Evolutionary conservation across 495 filamentous ascomycete genomes (phyloP).

Genomic region (Lepidopterella palustris): DNA sequence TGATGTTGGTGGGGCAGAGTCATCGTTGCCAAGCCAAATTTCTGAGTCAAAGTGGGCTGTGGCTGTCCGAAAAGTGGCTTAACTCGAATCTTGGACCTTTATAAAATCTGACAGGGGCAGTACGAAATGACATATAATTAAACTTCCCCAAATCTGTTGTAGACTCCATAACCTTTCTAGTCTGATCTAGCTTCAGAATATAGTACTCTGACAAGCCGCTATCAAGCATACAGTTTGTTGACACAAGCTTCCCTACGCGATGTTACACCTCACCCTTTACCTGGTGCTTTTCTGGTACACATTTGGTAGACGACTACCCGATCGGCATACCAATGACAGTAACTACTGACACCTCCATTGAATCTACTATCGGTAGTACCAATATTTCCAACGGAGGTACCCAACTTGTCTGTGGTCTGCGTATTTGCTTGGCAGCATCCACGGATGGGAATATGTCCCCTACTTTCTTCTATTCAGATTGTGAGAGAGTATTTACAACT

Average conservation of each 20-base stretch:
- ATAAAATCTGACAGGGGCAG: too few relatives aligned
- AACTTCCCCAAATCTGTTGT: too few relatives aligned
- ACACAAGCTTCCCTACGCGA: not conserved
- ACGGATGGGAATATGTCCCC: not conserved
- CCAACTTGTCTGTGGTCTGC: not conserved
- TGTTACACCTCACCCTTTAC: too few relatives aligned
- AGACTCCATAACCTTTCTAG: too few relatives aligned
- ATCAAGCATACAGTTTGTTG: not conserved
- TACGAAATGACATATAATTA: too few relatives aligned
- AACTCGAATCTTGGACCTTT: too few relatives aligned
- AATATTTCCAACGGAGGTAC: conserved; percentile 8
- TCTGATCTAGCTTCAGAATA: too few relatives aligned
- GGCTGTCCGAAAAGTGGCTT: too few relatives aligned
- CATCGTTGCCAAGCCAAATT: too few relatives aligned
- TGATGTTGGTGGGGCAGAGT: not conserved
- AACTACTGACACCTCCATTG: not conserved
- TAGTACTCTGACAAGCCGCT: too few relatives aligned
- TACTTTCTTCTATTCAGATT: conserved; percentile 7
- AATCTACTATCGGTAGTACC: not conserved
- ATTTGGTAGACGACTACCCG: not conserved
- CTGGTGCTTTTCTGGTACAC: too few relatives aligned
- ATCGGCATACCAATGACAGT: not conserved
- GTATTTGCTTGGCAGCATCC: conserved; percentile 6
- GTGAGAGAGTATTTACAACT: not conserved
- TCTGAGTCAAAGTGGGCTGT: too few relatives aligned